A percentile compares a stretch with the other conserved stretches of the same genome.
These are phyloP conservation scores for Lathyrus tuberosus DNA, from an alignment of 306 rosid species.

Conservation along the genomic window DNA sequence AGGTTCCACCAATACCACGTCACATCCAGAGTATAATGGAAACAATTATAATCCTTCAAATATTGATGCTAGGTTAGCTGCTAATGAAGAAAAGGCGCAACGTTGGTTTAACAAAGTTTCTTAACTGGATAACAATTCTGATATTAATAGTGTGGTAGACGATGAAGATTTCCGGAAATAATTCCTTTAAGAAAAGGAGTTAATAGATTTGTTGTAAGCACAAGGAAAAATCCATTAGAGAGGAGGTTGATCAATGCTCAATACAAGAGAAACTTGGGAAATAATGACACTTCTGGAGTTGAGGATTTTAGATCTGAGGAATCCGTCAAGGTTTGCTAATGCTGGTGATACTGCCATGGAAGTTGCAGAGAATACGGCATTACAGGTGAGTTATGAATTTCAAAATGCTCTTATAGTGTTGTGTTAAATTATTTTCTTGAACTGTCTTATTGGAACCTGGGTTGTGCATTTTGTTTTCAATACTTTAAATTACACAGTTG, in stretches of 20 bases:
- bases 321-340: slow-evolving; percentile 29
- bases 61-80: slow-evolving; percentile 63
- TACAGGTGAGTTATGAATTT: too few relatives aligned
- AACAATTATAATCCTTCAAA: slow-evolving; percentile 42
- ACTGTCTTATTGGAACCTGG: too few relatives aligned
- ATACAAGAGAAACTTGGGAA: slow-evolving; percentile 58
- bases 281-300: slow-evolving; percentile 40
- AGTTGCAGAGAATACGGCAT: too few relatives aligned
- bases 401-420: too few relatives aligned
- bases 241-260: slow-evolving; percentile 72
- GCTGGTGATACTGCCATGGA: too few relatives aligned
- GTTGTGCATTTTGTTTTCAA: too few relatives aligned
- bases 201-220: slow-evolving; percentile 91
- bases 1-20: slow-evolving; percentile 37
- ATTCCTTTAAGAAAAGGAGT: slow-evolving; percentile 96
- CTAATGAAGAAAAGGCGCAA: slow-evolving; percentile 91
- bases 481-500: too few relatives aligned
- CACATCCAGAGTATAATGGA: slow-evolving; percentile 47
- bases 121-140: slow-evolving; percentile 69
- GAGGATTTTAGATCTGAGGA: slow-evolving; percentile 39
- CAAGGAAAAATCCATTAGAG: slow-evolving; percentile 81
- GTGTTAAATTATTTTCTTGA: too few relatives aligned
- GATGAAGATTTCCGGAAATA: slow-evolving; percentile 96
- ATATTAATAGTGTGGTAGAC: slow-evolving; percentile 53
- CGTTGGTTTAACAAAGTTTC: slow-evolving; percentile 92